Evolutionary conservation across 352 stramenopile genomes (phyloP), one percentile per base, ranked within the genome.

Genomic region (Phytophthora pinifolia): DNA sequence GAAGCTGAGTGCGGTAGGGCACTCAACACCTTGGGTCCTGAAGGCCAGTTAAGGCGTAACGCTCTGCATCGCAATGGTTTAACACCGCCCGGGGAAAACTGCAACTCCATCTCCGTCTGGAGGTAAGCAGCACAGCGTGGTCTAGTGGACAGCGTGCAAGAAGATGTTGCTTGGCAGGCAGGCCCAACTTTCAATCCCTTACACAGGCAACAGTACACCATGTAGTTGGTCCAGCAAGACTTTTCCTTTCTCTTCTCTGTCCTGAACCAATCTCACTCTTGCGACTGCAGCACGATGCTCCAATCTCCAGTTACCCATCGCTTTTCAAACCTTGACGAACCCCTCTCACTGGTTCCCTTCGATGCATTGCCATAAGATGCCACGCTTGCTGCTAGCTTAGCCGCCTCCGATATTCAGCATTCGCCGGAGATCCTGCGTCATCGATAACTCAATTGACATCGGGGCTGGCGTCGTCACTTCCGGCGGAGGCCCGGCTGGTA

Each of bases 371-470:
- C 22, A 27, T 27, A 27, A 27, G 4, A 27, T 27, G 5, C 20
- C 36, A 8, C 32, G 38, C 44, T 14, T 14, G 10, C 20, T 44
- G 38, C 18, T 17, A 34, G 18, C 4, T 66, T 73, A 77, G 12
- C 57, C 72, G 20, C 72, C 67, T 20, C 76, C 76, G 46, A 90
- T 92, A 70, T 90, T 92, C 38, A 92, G 73, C 83, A 92, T 83
- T 35, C 78, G 74, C 39, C 79, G 69, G 50, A 92, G 62, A 36
- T 90, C 80, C 46, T 88, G 74, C 54, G 83, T 92, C 83, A 92
- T 90, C 18, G 77, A 86, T 35, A 82, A 55, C 62, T 92, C 83
- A 17, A 82, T 61, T 18, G 78, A 79, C 64, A 73, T 74, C 47
- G 69, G 65, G 1, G 61, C 45, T 22, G 46, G 15, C 9, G 32